Conservation (phyloP, 1,284 basidiomycete genomes). For the Fomitopsis betulina region DNA sequence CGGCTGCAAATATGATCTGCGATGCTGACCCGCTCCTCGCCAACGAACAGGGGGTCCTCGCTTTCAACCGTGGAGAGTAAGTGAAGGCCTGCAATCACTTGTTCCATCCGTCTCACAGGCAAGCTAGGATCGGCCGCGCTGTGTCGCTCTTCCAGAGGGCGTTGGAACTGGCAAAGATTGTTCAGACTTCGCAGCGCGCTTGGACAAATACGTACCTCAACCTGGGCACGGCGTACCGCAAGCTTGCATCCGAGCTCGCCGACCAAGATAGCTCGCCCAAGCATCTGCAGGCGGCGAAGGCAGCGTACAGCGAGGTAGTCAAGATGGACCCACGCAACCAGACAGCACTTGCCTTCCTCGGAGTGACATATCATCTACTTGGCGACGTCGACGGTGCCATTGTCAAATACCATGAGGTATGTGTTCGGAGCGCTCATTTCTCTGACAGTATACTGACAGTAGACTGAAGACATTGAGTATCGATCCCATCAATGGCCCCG, state of each 20-base stretch:
- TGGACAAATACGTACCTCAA: slow-evolving; percentile 92
- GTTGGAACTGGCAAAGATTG: slow-evolving; percentile 69
- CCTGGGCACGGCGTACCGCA: slow-evolving; percentile 82
- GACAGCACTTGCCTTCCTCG: slow-evolving; percentile 78
- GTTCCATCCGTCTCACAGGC: neutral
- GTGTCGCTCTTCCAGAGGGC: slow-evolving; percentile 68
- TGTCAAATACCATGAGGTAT: slow-evolving; percentile 82
- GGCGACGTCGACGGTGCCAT: slow-evolving; percentile 77
- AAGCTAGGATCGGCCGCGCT: slow-evolving; percentile 62
- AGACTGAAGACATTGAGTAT: slow-evolving; percentile 68
- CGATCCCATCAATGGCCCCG: slow-evolving; percentile 81
- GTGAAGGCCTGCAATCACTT: slow-evolving; percentile 24
- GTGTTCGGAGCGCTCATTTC: slow-evolving; percentile 12
- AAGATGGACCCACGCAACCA: slow-evolving; percentile 78
- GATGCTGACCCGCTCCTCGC: slow-evolving; percentile 83
- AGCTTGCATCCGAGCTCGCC: slow-evolving; percentile 49
- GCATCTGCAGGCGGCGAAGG: slow-evolving; percentile 63
- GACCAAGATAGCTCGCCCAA: slow-evolving; percentile 32
- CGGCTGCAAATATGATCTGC: slow-evolving; percentile 78
- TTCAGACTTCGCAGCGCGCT: slow-evolving; percentile 77
- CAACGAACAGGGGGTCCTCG: slow-evolving; percentile 93
- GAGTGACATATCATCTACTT: slow-evolving; percentile 76
- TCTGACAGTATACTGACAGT: neutral
- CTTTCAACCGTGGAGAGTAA: slow-evolving; percentile 81
- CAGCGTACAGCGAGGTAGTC: slow-evolving; percentile 71